phyloP scores from a whole-genome alignment of 2,329 filamentous ascomycete genomes.

The Talaromyces amestolkiae region DNA sequence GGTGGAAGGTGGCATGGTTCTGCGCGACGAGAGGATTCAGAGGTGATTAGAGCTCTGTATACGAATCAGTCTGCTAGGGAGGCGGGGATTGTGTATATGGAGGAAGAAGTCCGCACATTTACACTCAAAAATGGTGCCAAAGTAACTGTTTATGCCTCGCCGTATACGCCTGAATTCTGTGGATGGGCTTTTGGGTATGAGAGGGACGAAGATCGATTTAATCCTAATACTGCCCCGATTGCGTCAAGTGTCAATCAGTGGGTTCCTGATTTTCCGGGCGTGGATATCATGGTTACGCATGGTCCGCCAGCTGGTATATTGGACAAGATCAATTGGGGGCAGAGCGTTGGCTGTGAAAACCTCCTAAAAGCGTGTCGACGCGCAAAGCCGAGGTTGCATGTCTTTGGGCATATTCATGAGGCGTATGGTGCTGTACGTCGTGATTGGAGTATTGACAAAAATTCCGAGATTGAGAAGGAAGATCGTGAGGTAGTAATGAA shows the following conservation, averaged over 20 bases:
- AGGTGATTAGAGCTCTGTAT: conserved; percentile 47
- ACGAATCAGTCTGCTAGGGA: conserved; percentile 42
- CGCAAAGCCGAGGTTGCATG: conserved; percentile 55
- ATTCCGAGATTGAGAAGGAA: not conserved
- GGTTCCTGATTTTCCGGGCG: conserved; percentile 43
- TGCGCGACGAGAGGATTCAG: conserved; percentile 21
- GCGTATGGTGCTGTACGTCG: conserved; percentile 48
- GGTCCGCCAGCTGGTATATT: conserved; percentile 55
- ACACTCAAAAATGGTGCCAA: conserved; percentile 46
- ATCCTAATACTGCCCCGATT: conserved; percentile 33
- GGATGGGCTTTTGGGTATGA: conserved; percentile 57
- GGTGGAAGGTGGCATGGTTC: conserved; percentile 31
- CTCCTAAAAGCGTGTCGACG: conserved; percentile 53
- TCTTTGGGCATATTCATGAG: conserved; percentile 64
- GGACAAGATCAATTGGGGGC: conserved; percentile 40
- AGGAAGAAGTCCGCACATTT: conserved; percentile 53
- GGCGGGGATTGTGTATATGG: conserved; percentile 55
- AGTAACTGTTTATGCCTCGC: conserved; percentile 52
- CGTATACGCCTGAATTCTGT: conserved; percentile 57
- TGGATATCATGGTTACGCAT: conserved; percentile 62
- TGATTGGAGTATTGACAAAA: conserved; percentile 20
- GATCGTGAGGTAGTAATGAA: conserved; percentile 32
- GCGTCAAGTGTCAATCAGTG: conserved; percentile 1
- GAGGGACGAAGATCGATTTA: conserved; percentile 53
- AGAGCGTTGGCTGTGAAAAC: conserved; percentile 54